These are phyloP conservation scores for Trichoderma orchidacearum DNA, from an alignment of 495 filamentous ascomycete species.

Conservation along the genomic window DNA sequence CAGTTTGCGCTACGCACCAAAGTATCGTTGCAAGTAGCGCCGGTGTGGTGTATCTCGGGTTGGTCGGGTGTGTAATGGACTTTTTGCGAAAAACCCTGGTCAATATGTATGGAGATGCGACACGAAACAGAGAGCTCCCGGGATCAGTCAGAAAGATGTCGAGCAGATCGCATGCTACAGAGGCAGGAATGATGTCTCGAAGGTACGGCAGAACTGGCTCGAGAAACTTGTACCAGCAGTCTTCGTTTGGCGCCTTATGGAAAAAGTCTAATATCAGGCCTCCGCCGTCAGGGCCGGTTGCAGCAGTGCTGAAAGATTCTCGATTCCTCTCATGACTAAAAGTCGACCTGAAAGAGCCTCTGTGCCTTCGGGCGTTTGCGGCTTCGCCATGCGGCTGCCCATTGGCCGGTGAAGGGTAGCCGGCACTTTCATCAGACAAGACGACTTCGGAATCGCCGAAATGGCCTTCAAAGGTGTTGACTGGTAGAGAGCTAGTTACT, in stretches of 20 bases:
- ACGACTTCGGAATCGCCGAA: neutral
- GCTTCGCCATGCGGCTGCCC: neutral
- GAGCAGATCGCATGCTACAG: constrained; percentile 55
- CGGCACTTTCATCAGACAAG: constrained; percentile 1
- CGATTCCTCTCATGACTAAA: neutral
- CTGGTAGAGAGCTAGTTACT: neutral
- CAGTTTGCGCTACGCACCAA: constrained; percentile 69
- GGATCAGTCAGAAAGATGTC: constrained; percentile 63
- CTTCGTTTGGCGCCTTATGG: constrained; percentile 2
- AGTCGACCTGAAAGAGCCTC: neutral
- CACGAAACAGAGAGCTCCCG: constrained; percentile 49
- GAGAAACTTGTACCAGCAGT: constrained; percentile 6
- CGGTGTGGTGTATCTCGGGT: constrained; percentile 54
- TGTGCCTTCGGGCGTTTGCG: neutral
- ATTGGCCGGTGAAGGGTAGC: constrained; percentile 3
- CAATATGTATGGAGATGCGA: constrained; percentile 60
- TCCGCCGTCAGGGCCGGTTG: neutral
- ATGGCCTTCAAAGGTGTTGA: neutral
- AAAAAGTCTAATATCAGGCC: constrained; percentile 1
- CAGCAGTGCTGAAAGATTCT: constrained; percentile 4
- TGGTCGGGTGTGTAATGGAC: constrained; percentile 55
- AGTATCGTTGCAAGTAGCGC: constrained; percentile 67
- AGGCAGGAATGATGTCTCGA: constrained; percentile 47
- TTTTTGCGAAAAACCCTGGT: constrained; percentile 67
- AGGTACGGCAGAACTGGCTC: constrained; percentile 55